phyloP scores from a whole-genome alignment of 441 rosid genomes.

The Flueggea neowawraea region DNA sequence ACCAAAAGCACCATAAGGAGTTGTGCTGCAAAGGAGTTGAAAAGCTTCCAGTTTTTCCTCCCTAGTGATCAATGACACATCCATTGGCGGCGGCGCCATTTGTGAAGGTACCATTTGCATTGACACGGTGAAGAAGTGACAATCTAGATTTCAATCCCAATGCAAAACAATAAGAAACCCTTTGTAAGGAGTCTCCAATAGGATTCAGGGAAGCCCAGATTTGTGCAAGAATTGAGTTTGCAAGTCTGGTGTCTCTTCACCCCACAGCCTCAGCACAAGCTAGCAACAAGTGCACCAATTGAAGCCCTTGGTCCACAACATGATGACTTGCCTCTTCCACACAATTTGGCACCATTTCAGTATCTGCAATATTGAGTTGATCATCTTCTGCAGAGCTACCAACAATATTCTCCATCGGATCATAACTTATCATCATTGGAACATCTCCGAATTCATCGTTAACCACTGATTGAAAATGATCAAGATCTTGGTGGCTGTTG shows the following conservation, averaged over 20 bases:
- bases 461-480: constrained; percentile 13
- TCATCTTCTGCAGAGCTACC: constrained; percentile 14
- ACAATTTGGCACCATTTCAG: constrained; percentile 16
- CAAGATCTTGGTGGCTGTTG: background rate
- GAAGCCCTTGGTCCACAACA: constrained; percentile 64
- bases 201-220: constrained; percentile 43
- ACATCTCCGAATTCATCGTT: constrained; percentile 15
- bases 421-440: constrained; percentile 22
- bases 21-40: constrained; percentile 52
- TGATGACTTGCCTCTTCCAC: constrained; percentile 30
- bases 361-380: constrained; percentile 3
- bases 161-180: constrained; percentile 59
- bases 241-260: constrained; percentile 49
- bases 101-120: constrained; percentile 34
- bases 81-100: constrained; percentile 20
- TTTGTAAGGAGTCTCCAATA: constrained; percentile 53
- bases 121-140: constrained; percentile 41
- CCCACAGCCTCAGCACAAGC: constrained; percentile 77
- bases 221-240: constrained; percentile 47
- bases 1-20: constrained; percentile 63
- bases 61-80: constrained; percentile 24
- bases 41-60: constrained; percentile 60
- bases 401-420: constrained; percentile 14
- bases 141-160: constrained; percentile 51
- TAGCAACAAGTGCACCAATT: constrained; percentile 54